These are phyloP conservation scores for Aspergillus eucalypticola DNA, from an alignment of 2,329 filamentous ascomycete species.

Conservation along the genomic window DNA sequence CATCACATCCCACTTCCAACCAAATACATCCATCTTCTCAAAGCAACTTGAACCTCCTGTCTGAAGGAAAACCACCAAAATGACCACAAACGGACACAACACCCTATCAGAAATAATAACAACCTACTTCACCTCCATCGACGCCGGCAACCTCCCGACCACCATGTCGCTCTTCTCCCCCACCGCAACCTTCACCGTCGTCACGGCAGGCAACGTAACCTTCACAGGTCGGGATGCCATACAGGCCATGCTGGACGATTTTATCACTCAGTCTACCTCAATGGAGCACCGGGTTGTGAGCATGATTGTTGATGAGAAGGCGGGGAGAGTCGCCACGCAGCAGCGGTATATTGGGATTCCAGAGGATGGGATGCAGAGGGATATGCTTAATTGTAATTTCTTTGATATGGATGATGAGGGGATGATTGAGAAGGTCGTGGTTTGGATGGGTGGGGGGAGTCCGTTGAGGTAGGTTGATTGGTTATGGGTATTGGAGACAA, in stretches of 20 bases:
- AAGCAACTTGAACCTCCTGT: not conserved
- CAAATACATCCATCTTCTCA: not conserved
- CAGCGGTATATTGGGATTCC: slow-evolving; percentile 4
- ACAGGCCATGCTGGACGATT: not conserved
- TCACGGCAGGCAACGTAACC: slow-evolving; percentile 3
- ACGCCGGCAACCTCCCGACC: not conserved
- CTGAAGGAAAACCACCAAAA: not conserved
- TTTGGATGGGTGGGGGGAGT: slow-evolving; percentile 12
- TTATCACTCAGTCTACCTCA: not conserved
- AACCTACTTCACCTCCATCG: slow-evolving; percentile 6
- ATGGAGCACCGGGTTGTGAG: slow-evolving; percentile 4
- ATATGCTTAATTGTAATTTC: slow-evolving; percentile 14
- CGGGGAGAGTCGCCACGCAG: slow-evolving; percentile 6
- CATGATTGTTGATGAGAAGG: slow-evolving; percentile 7
- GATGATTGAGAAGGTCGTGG: not conserved
- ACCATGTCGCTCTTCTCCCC: slow-evolving; percentile 4
- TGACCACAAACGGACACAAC: not conserved
- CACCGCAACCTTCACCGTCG: slow-evolving; percentile 8
- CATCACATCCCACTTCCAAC: not conserved
- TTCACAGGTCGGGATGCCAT: slow-evolving; percentile 1
- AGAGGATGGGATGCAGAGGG: not conserved
- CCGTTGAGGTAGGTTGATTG: not conserved
- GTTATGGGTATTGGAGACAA: too few relatives aligned
- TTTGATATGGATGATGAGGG: slow-evolving; percentile 9
- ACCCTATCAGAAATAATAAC: not conserved